Conservation (phyloP, 139 green algal species). For the Ettlia oleoabundans region DNA sequence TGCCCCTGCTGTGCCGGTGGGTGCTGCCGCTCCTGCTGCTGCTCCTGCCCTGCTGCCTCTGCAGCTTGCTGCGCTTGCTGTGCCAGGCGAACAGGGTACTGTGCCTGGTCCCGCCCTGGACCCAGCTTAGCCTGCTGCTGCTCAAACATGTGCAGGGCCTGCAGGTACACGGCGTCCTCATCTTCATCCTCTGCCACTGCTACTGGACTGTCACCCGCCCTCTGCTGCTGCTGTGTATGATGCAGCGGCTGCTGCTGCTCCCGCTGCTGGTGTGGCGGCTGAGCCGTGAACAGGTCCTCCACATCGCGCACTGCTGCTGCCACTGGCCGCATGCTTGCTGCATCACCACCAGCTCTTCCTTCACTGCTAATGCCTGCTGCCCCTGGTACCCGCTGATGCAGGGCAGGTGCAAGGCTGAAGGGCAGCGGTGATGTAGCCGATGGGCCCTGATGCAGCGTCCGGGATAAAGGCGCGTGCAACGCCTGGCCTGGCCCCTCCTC, state of each 20-base stretch:
- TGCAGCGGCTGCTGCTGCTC: not conserved
- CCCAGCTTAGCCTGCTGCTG: constrained; percentile 20
- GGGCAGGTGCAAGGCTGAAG: not conserved
- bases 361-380: not conserved
- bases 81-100: not conserved
- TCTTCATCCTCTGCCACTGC: not conserved
- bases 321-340: not conserved
- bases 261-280: too few relatives aligned
- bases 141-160: constrained; percentile 7
- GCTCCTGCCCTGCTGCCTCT: constrained; percentile 9
- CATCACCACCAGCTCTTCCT: too few relatives aligned
- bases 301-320: not conserved
- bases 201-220: not conserved
- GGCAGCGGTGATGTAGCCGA: not conserved
- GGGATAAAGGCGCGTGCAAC: too few relatives aligned
- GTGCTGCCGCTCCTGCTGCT: constrained; percentile 32
- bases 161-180: constrained; percentile 29
- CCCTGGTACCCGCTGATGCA: not conserved
- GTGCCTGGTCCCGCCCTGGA: constrained; percentile 7
- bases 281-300: not conserved
- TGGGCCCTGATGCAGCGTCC: too few relatives aligned
- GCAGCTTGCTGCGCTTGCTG: not conserved
- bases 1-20: constrained; percentile 11
- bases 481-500: too few relatives aligned
- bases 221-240: not conserved